Conservation (phyloP, 2,329 filamentous ascomycete species). For the Cytospora schulzeri region DNA sequence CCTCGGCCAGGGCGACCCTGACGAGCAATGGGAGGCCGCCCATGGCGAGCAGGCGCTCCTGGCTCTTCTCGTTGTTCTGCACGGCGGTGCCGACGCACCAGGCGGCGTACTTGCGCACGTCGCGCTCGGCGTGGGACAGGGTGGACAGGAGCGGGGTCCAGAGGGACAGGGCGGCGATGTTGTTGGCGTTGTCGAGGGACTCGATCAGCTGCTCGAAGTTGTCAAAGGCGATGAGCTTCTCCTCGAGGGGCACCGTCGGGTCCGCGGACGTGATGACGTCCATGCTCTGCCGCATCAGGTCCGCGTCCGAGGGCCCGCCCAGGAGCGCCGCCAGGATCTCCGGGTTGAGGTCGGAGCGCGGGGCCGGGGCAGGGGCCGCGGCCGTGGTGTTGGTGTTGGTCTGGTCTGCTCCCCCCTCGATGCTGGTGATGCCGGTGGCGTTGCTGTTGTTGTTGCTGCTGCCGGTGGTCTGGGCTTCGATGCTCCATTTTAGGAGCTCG, state of each 20-base stretch:
- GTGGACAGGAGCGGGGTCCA: constrained; percentile 79
- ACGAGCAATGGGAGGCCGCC: constrained; percentile 74
- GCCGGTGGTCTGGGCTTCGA: constrained; percentile 32
- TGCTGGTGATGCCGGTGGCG: constrained; percentile 8
- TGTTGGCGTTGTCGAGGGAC: constrained; percentile 94
- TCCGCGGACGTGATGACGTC: constrained; percentile 66
- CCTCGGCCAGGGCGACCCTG: constrained; percentile 61
- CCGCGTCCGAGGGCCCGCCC: constrained; percentile 85
- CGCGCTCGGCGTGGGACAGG: constrained; percentile 67
- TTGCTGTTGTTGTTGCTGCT: not conserved
- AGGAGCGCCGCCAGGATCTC: constrained; percentile 74
- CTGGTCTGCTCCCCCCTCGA: constrained; percentile 24
- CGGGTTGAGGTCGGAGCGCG: constrained; percentile 58
- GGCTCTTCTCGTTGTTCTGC: constrained; percentile 87
- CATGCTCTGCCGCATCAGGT: constrained; percentile 88
- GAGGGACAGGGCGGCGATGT: constrained; percentile 74
- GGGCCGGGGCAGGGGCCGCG: constrained; percentile 32
- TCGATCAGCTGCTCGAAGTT: constrained; percentile 94
- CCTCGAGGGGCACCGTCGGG: constrained; percentile 67
- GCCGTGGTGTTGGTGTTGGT: constrained; percentile 25
- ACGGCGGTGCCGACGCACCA: constrained; percentile 95
- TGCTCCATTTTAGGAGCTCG: constrained; percentile 43
- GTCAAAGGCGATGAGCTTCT: constrained; percentile 85
- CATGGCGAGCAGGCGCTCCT: constrained; percentile 67
- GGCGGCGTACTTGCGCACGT: constrained; percentile 83